phyloP scores from a whole-genome alignment of 2,329 filamentous ascomycete species.

The Colletotrichum sansevieriae region DNA sequence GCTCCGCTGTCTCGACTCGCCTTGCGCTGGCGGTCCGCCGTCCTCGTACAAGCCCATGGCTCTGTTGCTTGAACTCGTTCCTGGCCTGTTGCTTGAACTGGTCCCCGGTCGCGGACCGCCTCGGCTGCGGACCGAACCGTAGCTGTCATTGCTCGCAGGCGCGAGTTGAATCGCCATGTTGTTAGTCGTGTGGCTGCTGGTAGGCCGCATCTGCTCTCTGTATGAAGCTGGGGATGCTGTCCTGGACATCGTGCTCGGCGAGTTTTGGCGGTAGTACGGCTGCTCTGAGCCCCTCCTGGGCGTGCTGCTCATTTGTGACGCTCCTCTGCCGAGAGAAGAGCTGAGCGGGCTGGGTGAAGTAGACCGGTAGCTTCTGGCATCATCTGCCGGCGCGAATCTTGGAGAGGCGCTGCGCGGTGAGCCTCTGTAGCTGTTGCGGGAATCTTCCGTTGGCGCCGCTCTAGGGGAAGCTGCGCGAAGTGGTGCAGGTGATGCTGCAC shows the following conservation, averaged over 20 bases:
- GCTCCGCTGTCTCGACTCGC: slow-evolving; percentile 71
- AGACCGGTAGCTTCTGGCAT: slow-evolving; percentile 60
- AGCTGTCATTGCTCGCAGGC: slow-evolving; percentile 66
- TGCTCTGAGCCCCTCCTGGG: slow-evolving; percentile 55
- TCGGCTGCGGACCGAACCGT: slow-evolving; percentile 68
- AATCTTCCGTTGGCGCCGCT: slow-evolving; percentile 65
- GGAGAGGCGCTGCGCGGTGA: slow-evolving; percentile 74
- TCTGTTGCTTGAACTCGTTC: slow-evolving; percentile 58
- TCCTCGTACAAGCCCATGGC: slow-evolving; percentile 71
- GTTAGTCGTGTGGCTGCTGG: slow-evolving; percentile 62
- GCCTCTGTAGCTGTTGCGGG: slow-evolving; percentile 54
- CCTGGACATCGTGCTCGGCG: slow-evolving; percentile 62
- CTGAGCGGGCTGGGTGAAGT: slow-evolving; percentile 75
- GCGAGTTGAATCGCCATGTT: slow-evolving; percentile 79
- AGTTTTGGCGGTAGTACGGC: slow-evolving; percentile 65
- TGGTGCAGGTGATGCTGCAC: slow-evolving; percentile 77
- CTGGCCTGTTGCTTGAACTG: slow-evolving; percentile 56
- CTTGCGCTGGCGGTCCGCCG: slow-evolving; percentile 52
- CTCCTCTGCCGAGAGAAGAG: slow-evolving; percentile 48
- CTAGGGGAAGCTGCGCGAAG: slow-evolving; percentile 74
- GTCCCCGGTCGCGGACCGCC: slow-evolving; percentile 62
- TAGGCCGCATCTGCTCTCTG: slow-evolving; percentile 62
- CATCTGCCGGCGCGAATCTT: slow-evolving; percentile 66
- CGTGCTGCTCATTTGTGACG: slow-evolving; percentile 31
- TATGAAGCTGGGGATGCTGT: slow-evolving; percentile 64